Base-by-base conservation (phyloP, 257 asterid genomes). In the Leonotis leonurus region DNA sequence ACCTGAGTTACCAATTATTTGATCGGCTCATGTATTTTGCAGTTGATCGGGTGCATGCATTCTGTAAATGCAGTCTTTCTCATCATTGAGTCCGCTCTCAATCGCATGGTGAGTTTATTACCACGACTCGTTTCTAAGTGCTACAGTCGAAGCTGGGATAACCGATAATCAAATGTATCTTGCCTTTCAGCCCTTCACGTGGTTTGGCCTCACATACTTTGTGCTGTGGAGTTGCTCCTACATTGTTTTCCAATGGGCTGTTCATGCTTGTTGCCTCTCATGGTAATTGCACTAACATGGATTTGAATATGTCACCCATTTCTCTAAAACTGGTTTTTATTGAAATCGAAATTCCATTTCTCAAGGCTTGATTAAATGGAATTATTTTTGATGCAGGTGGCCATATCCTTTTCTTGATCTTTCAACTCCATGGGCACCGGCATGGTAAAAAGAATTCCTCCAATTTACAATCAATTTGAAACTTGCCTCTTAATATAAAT, bases 371-470 rank as follows among this genome's bases (percentile, higher is more conserved):
- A 5, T 61, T 51, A n/a, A 35, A 12, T 11, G 5, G 1, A 27
- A 27, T n/a, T 16, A 1, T 14, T 0, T 5, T 9, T 3, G 62
- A 40, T 69, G 77, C 84, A 90, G 96, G 98, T 90, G 98, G 98
- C 96, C 98, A 14, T 88, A 91, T 72, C 98, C 98, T 56, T 91
- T 91, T 80, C 87, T 91, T 45, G 94, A 88, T 33, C 98, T 88
- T 56, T 68, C 81, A 35, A 79, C 90, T 66, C 80, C 90, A 56
- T 78, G 70, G 80, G 96, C 98, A 8, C 98, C 98, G 5, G 51
- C 85, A 57, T 90, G 98, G 96, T 88, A 77, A 70, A 33, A 32
- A 8, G 26, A 39, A 13, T 32, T 20, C 53, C 53, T 52, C 26
- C 14, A 20, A 39, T 5, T 18, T 3, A 11, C 1, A 17, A 14